Evolutionary conservation across 2,329 filamentous ascomycete genomes (phyloP).

Genomic region (Hypoxylon sp.): DNA sequence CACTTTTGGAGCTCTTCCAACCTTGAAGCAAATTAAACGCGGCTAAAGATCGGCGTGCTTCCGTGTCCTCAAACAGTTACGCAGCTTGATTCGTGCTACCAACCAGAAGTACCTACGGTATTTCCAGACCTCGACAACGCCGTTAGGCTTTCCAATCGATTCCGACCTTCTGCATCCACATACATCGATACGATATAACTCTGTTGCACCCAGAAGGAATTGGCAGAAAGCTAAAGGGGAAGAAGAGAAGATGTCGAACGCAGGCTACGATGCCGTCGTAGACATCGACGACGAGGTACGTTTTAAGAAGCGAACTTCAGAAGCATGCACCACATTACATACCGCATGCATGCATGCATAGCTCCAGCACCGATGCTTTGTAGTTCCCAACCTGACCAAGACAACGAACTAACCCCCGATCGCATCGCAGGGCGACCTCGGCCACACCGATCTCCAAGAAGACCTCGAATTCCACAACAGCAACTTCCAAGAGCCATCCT

Average conservation of each 20-base stretch:
- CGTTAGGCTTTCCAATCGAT: not conserved
- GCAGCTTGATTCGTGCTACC: conserved; percentile 10
- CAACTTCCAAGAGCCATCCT: conserved; percentile 75
- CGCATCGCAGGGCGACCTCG: conserved; percentile 81
- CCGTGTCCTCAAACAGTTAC: conserved; percentile 42
- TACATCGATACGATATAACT: not conserved
- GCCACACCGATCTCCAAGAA: conserved; percentile 97
- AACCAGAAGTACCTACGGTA: conserved; percentile 6
- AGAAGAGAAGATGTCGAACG: conserved; percentile 71
- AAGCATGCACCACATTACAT: not conserved
- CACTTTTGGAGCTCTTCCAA: conserved; percentile 10
- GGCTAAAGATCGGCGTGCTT: conserved; percentile 44
- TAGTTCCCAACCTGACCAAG: not conserved
- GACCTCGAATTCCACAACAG: conserved; percentile 99
- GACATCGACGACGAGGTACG: conserved; percentile 94
- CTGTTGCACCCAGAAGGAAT: no score
- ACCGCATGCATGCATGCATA: no score
- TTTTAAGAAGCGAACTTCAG: no score
- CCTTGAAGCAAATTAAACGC: conserved; percentile 20
- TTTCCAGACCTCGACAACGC: conserved; percentile 1
- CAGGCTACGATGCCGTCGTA: conserved; percentile 97
- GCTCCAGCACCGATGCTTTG: not conserved
- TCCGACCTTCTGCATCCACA: not conserved
- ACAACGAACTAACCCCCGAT: conserved; percentile 6
- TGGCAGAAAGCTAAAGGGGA: conserved; percentile 11